phyloP scores from a whole-genome alignment of 2,329 filamentous ascomycete genomes.

The Alternaria longipes region DNA sequence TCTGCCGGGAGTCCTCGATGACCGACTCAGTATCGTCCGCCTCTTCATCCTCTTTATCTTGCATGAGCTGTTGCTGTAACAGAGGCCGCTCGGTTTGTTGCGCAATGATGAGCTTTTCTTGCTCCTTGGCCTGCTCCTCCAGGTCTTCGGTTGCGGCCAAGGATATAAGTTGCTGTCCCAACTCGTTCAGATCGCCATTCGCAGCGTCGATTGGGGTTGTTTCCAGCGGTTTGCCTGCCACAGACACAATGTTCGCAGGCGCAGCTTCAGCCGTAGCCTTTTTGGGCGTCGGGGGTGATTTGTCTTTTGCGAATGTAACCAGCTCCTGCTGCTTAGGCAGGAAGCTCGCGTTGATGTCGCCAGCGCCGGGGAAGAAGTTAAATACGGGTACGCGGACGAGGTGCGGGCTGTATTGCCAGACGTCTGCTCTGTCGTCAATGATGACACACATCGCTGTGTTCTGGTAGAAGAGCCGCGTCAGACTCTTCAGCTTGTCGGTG shows the following conservation, averaged over 20 bases:
- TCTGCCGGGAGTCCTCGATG: slow-evolving; percentile 42
- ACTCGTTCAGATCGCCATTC: slow-evolving; percentile 64
- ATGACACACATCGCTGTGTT: slow-evolving; percentile 99
- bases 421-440: slow-evolving; percentile 95
- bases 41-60: slow-evolving; percentile 84
- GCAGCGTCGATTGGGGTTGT: slow-evolving; percentile 24
- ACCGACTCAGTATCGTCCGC: slow-evolving; percentile 60
- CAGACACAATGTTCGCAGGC: slow-evolving; percentile 23
- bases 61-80: slow-evolving; percentile 88
- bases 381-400: slow-evolving; percentile 95
- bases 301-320: slow-evolving; percentile 36
- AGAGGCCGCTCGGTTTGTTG: slow-evolving; percentile 90
- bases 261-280: slow-evolving; percentile 28
- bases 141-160: slow-evolving; percentile 79
- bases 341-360: slow-evolving; percentile 98
- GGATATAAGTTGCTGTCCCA: slow-evolving; percentile 78
- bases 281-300: slow-evolving; percentile 24
- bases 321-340: slow-evolving; percentile 74
- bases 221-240: slow-evolving; percentile 36
- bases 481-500: slow-evolving; percentile 86
- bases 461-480: slow-evolving; percentile 91
- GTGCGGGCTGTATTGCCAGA: slow-evolving; percentile 93
- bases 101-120: slow-evolving; percentile 86
- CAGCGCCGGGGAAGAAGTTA: slow-evolving; percentile 97
- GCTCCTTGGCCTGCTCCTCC: slow-evolving; percentile 80